phyloP scores from a whole-genome alignment of 768 basidiomycete species.

The Boletus sp. region DNA sequence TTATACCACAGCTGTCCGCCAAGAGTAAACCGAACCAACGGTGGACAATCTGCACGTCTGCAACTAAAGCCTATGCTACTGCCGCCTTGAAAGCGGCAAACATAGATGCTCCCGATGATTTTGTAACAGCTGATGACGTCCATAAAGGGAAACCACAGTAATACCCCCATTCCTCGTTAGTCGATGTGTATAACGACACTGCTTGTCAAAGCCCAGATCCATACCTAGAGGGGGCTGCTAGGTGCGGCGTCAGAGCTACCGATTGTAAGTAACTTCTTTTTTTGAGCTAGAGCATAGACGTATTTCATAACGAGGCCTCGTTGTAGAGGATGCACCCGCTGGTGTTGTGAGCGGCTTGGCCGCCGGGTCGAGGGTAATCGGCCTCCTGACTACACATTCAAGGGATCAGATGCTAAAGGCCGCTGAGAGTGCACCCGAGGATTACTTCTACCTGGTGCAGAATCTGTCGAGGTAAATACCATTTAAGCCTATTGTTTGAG shows the following conservation, averaged over 20 bases:
- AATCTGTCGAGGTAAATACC: constrained; percentile 64
- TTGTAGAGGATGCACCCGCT: constrained; percentile 89
- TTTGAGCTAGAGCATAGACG: not conserved
- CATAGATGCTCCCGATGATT: constrained; percentile 66
- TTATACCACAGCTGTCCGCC: constrained; percentile 26
- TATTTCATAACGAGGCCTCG: constrained; percentile 52
- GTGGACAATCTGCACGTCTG: constrained; percentile 90
- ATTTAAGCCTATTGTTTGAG: not conserved
- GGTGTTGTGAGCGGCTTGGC: constrained; percentile 77
- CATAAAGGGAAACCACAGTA: constrained; percentile 75
- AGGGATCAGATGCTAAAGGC: constrained; percentile 63
- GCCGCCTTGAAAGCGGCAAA: constrained; percentile 65
- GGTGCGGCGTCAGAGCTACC: constrained; percentile 55
- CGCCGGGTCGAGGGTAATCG: constrained; percentile 84
- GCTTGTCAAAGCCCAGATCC: constrained; percentile 66
- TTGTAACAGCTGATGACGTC: constrained; percentile 85
- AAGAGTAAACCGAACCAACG: constrained; percentile 48
- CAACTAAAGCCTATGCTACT: constrained; percentile 71
- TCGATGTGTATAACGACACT: constrained; percentile 1
- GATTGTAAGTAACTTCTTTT: constrained; percentile 19
- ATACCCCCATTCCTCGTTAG: constrained; percentile 11
- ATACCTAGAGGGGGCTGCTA: constrained; percentile 80
- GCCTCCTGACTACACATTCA: constrained; percentile 76
- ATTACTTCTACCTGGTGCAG: constrained; percentile 53
- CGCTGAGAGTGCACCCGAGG: constrained; percentile 40